phyloP scores from a whole-genome alignment of 805 yeast species.

The Clavispora vitiphila region DNA sequence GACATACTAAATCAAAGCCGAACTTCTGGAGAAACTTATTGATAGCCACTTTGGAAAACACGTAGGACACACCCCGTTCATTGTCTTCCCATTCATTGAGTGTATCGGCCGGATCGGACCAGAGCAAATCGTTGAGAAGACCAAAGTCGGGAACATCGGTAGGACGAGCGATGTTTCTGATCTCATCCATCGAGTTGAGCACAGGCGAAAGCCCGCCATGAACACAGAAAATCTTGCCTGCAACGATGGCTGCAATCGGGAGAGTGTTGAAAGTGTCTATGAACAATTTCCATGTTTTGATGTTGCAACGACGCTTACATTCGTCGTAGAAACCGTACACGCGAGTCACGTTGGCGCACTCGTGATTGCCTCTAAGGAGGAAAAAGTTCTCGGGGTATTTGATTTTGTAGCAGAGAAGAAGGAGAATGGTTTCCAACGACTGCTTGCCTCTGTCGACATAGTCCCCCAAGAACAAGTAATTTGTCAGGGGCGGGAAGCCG shows the following conservation, averaged over 20 bases:
- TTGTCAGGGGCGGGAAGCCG: conserved; percentile 94
- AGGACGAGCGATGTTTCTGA: conserved; percentile 69
- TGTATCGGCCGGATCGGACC: conserved; percentile 86
- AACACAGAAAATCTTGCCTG: conserved; percentile 89
- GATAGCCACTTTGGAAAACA: conserved; percentile 74
- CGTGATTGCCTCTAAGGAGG: conserved; percentile 91
- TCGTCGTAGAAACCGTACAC: conserved; percentile 98
- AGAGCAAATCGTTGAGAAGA: conserved; percentile 65
- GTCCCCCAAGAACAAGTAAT: conserved; percentile 90
- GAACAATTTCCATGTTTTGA: conserved; percentile 90
- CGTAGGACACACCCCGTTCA: conserved; percentile 79
- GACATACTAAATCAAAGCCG: conserved; percentile 74
- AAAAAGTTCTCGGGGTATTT: conserved; percentile 96
- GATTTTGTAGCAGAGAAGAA: conserved; percentile 87
- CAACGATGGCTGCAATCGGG: conserved; percentile 94
- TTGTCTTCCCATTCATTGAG: conserved; percentile 84
- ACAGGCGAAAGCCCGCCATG: conserved; percentile 84
- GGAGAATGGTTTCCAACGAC: conserved; percentile 83
- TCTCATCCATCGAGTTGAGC: conserved; percentile 67
- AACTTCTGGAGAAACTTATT: conserved; percentile 70
- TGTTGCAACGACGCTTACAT: conserved; percentile 88
- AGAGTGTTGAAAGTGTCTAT: conserved; percentile 93
- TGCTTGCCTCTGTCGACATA: conserved; percentile 98
- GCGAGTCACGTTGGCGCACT: conserved; percentile 93
- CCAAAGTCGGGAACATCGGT: conserved; percentile 87